Evolutionary conservation across 495 filamentous ascomycete species (phyloP).

Genomic region (Penicillium daleae): DNA sequence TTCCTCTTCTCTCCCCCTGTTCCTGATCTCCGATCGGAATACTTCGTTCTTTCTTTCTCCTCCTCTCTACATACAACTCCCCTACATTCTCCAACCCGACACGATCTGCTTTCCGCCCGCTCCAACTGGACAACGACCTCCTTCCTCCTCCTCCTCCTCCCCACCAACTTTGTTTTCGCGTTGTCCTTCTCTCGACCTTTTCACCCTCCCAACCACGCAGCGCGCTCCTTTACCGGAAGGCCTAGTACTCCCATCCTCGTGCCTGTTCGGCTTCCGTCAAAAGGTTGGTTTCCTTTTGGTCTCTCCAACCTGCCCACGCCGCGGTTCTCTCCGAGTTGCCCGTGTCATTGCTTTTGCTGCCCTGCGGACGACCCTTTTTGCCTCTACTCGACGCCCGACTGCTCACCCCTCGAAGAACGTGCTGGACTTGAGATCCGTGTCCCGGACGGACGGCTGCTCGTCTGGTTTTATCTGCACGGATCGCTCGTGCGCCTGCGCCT

Average conservation of each 20-base stretch:
- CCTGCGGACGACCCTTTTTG: slow-evolving; percentile 2
- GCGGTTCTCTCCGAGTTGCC: slow-evolving; percentile 8
- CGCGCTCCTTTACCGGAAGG: neutral
- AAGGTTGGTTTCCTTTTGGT: slow-evolving; percentile 5
- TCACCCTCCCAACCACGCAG: neutral
- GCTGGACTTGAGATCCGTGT: neutral
- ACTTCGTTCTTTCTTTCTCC: neutral
- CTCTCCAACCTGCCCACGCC: slow-evolving; percentile 6
- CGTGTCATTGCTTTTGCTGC: slow-evolving; percentile 9
- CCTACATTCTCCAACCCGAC: slow-evolving; percentile 6
- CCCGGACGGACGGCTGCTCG: neutral
- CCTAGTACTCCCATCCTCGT: neutral
- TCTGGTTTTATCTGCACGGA: neutral
- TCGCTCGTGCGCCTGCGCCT: slow-evolving; percentile 1
- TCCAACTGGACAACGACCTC: slow-evolving; percentile 4
- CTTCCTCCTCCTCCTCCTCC: neutral
- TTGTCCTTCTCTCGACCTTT: neutral
- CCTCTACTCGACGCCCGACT: neutral
- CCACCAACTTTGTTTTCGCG: slow-evolving; percentile 3
- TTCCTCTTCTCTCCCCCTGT: neutral
- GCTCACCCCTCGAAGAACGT: neutral
- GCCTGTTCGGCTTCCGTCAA: neutral
- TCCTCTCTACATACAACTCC: neutral
- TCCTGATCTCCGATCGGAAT: neutral
- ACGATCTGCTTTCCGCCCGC: slow-evolving; percentile 4